Evolutionary conservation across 306 rosid species (phyloP).

Genomic region (Pueraria montana): DNA sequence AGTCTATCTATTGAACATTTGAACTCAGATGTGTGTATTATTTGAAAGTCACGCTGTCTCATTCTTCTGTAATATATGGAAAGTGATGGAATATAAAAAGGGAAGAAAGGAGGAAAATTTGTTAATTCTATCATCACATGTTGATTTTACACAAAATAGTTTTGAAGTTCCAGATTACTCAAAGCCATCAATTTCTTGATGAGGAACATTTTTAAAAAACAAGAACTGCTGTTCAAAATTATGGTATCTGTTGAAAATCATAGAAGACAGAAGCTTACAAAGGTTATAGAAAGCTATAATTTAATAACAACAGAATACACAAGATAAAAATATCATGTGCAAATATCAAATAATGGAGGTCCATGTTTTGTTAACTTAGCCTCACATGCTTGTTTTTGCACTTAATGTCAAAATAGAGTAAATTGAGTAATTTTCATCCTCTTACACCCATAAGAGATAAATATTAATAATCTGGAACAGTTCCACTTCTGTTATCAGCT

Average conservation of each 20-base stretch:
- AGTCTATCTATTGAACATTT: background rate
- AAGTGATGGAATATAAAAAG: too few species aligned
- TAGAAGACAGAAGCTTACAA: background rate
- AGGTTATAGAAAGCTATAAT: background rate
- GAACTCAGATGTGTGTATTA: background rate
- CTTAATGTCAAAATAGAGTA: constrained; percentile 8
- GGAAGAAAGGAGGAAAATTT: too few species aligned
- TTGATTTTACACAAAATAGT: too few species aligned
- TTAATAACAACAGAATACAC: background rate
- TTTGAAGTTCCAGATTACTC: background rate
- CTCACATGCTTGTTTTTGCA: background rate
- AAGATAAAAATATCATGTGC: background rate
- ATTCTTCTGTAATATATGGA: too few species aligned
- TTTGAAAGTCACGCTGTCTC: background rate
- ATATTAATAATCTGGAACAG: background rate
- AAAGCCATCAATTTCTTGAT: background rate
- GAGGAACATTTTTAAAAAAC: background rate
- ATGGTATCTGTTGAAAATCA: constrained; percentile 5
- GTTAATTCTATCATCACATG: too few species aligned
- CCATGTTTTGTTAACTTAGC: background rate
- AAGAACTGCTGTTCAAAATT: background rate
- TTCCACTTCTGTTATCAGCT: background rate
- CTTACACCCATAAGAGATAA: background rate
- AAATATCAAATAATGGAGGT: background rate
- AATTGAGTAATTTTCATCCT: background rate